These are phyloP conservation scores for Meyerozyma guilliermondii DNA, from an alignment of 1,139 yeast species.

Conservation along the genomic window DNA sequence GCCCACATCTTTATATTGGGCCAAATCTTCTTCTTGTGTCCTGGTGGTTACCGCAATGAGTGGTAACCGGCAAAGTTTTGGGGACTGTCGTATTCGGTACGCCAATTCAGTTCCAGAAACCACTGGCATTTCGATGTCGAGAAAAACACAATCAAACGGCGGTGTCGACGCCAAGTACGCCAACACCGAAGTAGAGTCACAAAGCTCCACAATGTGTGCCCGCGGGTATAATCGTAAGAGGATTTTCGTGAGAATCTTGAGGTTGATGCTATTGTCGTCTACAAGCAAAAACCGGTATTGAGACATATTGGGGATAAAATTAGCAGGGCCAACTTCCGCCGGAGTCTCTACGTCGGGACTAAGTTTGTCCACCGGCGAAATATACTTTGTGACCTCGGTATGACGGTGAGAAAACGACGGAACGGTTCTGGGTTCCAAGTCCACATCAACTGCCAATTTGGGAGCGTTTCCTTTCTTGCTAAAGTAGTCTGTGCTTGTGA, in stretches of 20 bases:
- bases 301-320: constrained; percentile 16
- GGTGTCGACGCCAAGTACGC: constrained; percentile 13
- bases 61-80: constrained; percentile 20
- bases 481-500: not conserved
- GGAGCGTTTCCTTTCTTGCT: not conserved
- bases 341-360: constrained; percentile 1
- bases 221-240: constrained; percentile 33
- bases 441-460: not conserved
- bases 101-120: constrained; percentile 41
- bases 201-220: constrained; percentile 22
- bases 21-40: constrained; percentile 22
- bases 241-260: constrained; percentile 32
- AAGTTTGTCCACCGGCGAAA: not conserved
- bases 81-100: constrained; percentile 17
- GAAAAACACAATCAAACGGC: constrained; percentile 31
- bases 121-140: constrained; percentile 46
- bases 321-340: not conserved
- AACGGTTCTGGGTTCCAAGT: not conserved
- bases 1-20: constrained; percentile 28
- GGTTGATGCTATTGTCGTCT: constrained; percentile 41
- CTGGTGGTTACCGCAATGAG: constrained; percentile 43
- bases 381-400: not conserved
- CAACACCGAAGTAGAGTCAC: constrained; percentile 29
- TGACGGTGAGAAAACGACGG: not conserved
- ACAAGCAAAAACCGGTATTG: constrained; percentile 31